Evolutionary conservation across 2,329 filamentous ascomycete genomes (phyloP).

Genomic region (Fusarium sp.): DNA sequence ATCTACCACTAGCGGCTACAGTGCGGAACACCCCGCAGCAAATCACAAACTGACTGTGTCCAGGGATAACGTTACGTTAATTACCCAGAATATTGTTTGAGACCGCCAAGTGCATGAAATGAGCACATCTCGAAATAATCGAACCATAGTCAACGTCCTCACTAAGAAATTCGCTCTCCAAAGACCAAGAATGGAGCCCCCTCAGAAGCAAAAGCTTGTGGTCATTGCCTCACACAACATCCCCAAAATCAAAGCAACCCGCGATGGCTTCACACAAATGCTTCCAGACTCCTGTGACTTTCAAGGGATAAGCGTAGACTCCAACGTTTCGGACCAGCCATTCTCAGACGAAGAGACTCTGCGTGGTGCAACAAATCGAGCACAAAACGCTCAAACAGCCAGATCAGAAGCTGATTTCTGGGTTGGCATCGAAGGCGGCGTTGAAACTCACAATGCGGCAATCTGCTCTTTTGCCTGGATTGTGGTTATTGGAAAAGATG

Average conservation of each 20-base stretch:
- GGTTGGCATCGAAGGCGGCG: conserved; percentile 54
- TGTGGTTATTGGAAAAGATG: conserved; percentile 44
- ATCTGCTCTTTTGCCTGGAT: conserved; percentile 55
- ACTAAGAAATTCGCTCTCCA: neutral
- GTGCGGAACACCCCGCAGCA: neutral
- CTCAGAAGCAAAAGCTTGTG: conserved; percentile 14
- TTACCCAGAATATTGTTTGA: neutral
- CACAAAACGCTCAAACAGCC: conserved; percentile 43
- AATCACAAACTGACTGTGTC: neutral
- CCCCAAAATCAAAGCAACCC: conserved; percentile 51
- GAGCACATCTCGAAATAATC: neutral
- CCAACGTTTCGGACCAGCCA: conserved; percentile 53
- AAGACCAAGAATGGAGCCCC: neutral
- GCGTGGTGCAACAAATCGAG: conserved; percentile 51
- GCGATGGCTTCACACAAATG: conserved; percentile 49
- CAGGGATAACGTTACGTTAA: neutral
- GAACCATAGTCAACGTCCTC: neutral
- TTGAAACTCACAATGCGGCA: conserved; percentile 43
- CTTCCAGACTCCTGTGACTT: conserved; percentile 45
- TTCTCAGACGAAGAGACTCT: conserved; percentile 52
- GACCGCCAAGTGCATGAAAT: neutral
- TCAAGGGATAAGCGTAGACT: conserved; percentile 46
- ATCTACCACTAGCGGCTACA: neutral
- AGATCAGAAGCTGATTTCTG: conserved; percentile 50
- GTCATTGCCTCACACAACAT: conserved; percentile 53